Percentiles rank a stretch among this genome's conserved stretches.
These are phyloP conservation scores for Nothopassalora personata DNA, from an alignment of 2,329 filamentous ascomycete species.

Conservation along the genomic window DNA sequence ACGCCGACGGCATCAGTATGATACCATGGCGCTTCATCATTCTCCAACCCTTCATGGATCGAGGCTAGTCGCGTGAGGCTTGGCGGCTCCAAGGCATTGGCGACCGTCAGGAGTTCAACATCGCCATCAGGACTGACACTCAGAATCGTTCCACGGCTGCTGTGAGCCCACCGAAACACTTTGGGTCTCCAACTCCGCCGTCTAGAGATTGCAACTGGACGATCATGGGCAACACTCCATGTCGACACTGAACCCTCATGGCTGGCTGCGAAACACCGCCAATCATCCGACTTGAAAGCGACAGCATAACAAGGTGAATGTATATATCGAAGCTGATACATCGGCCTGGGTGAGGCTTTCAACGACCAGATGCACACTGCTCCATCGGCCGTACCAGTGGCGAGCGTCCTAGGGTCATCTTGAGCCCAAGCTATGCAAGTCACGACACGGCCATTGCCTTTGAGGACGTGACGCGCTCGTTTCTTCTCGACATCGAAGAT, in stretches of 20 bases:
- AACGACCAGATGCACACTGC: slow-evolving; percentile 22
- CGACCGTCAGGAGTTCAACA: neutral
- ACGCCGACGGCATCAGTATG: neutral
- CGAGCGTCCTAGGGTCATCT: slow-evolving; percentile 13
- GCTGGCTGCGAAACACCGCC: slow-evolving; percentile 12
- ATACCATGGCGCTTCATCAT: slow-evolving; percentile 10
- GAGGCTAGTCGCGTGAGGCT: neutral
- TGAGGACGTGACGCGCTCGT: slow-evolving; percentile 11
- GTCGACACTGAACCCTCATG: slow-evolving; percentile 9
- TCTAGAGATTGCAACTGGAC: slow-evolving; percentile 10
- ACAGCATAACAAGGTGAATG: slow-evolving; percentile 17
- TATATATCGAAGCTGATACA: slow-evolving; percentile 15
- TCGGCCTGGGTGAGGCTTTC: slow-evolving; percentile 12
- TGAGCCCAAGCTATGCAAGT: slow-evolving; percentile 16
- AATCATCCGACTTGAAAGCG: slow-evolving; percentile 9
- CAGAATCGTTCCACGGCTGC: neutral
- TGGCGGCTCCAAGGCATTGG: neutral
- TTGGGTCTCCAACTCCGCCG: slow-evolving; percentile 5
- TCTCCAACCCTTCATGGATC: slow-evolving; percentile 2
- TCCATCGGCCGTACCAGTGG: slow-evolving; percentile 21
- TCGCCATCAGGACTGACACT: neutral
- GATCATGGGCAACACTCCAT: slow-evolving; percentile 9
- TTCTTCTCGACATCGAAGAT: slow-evolving; percentile 18
- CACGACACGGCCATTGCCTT: slow-evolving; percentile 21
- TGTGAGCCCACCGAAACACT: slow-evolving; percentile 12